A percentile compares a stretch with the other conserved stretches of the same genome.
Conservation (phyloP, 305 asterid species). For the Fraxinus floribunda region DNA sequence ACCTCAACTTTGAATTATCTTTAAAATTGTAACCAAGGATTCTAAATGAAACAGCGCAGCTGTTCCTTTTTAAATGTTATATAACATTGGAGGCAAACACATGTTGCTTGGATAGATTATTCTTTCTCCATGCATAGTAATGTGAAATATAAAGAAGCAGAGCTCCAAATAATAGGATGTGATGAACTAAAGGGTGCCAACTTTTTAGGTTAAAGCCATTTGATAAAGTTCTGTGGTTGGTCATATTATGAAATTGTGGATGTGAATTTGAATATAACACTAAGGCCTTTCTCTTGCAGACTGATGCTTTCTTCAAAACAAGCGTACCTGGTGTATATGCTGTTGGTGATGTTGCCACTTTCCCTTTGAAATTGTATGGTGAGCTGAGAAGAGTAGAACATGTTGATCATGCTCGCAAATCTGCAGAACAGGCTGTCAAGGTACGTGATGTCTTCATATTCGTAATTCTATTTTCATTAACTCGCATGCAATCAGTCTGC, state of each 20-base stretch:
- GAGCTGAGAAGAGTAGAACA: constrained; percentile 93
- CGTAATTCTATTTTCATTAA: neutral
- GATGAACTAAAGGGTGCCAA: neutral
- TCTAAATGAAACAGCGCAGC: neutral
- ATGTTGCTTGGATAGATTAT: neutral
- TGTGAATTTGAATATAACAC: neutral
- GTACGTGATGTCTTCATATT: constrained; percentile 31
- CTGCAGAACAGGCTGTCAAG: constrained; percentile 99
- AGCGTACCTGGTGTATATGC: constrained; percentile 81
- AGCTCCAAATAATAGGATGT: neutral
- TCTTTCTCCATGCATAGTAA: neutral
- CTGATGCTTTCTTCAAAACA: constrained; percentile 84
- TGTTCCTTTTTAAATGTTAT: neutral
- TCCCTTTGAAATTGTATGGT: constrained; percentile 84
- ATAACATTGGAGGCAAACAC: neutral
- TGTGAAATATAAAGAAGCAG: neutral
- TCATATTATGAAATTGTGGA: neutral
- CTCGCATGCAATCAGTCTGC: neutral
- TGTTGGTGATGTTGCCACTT: constrained; percentile 96
- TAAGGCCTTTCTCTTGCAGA: constrained; percentile 49
- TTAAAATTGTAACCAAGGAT: neutral
- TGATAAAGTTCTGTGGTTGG: neutral
- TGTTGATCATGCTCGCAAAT: constrained; percentile 93
- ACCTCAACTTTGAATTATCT: neutral
- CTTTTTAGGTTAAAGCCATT: neutral